Evolutionary conservation across 2,329 filamentous ascomycete genomes (phyloP), one percentile per base, ranked within the genome.

Genomic region (Incumbomyces lentus): DNA sequence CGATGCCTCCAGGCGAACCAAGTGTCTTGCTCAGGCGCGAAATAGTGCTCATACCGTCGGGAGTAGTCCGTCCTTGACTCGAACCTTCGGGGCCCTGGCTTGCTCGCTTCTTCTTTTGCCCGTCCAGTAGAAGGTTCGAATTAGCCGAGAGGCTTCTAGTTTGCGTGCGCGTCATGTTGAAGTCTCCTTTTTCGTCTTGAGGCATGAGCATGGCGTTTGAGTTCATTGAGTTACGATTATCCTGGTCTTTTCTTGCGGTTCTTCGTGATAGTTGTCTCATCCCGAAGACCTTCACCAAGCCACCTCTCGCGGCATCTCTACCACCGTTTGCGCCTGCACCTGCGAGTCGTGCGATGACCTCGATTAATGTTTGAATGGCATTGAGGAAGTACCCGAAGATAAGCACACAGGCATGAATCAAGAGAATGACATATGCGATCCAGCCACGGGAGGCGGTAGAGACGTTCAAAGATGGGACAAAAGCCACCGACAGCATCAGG

Each of bases 331-430:
- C 83, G 40, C 88, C 92, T 29, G 85, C 89, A 32, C 90, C 90
- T 19, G 84, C 76, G 59, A 92, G 72, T 44, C 90, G 78, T 19
- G 89, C 88, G 41, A 82, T 71, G 7, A 98, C 87, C 64, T 98
- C 92, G 34, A 95, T 76, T 35, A 95, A 74, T 0, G 90, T 95
- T 62, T 95, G 88, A 6, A 95, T 63, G 1, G 92, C 84, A 61
- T 95, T 95, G 45, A 98, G 71, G 62, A 95, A 86, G 68, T 96
- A 98, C 1, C 87, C 90, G 57, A 96, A 86, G 2, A 95, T 74
- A 17, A 98, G 68, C 0, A 95, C 86, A 51, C 82, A 75, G 2
- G 78, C 89, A 60, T 98, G 92, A 31, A 95, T 76, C 22, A 93
- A 65, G 40, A 98, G 71, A 47, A 96, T 93, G 19, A 82, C 79